Conservation (phyloP, 2,329 filamentous ascomycete species). For the Trichoderma atrobrunneum region DNA sequence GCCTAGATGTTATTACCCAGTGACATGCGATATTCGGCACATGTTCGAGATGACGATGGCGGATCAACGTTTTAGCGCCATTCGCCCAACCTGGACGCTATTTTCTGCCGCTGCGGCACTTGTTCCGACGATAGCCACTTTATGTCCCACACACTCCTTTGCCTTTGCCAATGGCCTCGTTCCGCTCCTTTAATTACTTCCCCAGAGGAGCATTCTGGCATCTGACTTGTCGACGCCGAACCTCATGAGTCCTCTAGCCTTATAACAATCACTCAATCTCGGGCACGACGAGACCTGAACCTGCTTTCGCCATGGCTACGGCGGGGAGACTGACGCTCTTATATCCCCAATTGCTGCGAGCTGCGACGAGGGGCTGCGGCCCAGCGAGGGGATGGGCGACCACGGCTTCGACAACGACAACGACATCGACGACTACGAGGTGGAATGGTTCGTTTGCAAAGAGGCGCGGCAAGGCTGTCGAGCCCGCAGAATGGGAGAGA, state of each 20-base stretch:
- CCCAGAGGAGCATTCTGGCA: not conserved
- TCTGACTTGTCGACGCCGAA: not conserved
- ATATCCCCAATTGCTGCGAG: constrained; percentile 64
- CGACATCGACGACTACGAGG: constrained; percentile 26
- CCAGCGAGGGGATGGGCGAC: constrained; percentile 12
- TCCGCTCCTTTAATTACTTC: not conserved
- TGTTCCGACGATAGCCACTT: constrained; percentile 20
- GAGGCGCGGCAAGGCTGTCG: constrained; percentile 60
- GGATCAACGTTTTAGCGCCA: constrained; percentile 16
- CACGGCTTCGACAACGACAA: constrained; percentile 7
- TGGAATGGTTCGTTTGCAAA: constrained; percentile 48
- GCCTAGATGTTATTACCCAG: no score
- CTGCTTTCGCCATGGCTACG: constrained; percentile 47
- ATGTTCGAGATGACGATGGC: not conserved
- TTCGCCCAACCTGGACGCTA: not conserved
- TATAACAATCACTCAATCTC: not conserved
- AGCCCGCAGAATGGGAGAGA: constrained; percentile 42
- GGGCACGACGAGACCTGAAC: not conserved
- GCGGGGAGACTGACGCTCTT: constrained; percentile 63
- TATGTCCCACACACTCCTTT: constrained; percentile 7
- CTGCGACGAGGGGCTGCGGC: constrained; percentile 29
- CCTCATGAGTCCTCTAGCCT: not conserved
- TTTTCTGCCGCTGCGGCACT: not conserved
- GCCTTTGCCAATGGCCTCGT: constrained; percentile 1
- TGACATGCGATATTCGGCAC: not conserved